Percentiles rank a stretch among this genome's conserved stretches.
Conservation (phyloP, 2,329 filamentous ascomycete species). For the Trichoderma brevicompactum region DNA sequence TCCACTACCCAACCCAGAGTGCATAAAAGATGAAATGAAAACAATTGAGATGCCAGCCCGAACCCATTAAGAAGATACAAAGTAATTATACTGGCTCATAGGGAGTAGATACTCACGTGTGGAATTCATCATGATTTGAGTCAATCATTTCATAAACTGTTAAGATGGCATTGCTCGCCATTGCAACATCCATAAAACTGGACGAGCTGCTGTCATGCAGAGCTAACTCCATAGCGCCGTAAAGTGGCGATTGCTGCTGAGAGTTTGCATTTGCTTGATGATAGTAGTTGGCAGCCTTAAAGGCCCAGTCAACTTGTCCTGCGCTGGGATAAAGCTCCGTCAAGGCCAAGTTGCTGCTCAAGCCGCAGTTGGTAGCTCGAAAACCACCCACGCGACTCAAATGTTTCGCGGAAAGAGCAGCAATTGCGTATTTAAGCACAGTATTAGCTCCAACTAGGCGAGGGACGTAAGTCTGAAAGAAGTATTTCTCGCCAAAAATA, state of each 20-base stretch:
- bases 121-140: constrained; percentile 6
- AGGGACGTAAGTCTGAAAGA: constrained; percentile 16
- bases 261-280: neutral
- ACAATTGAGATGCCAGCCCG: neutral
- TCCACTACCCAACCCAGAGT: too few relatives aligned
- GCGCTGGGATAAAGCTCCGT: constrained; percentile 22
- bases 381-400: constrained; percentile 10
- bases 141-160: constrained; percentile 15
- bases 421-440: neutral
- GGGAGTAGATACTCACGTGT: neutral
- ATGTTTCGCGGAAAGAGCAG: constrained; percentile 11
- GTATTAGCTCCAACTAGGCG: neutral
- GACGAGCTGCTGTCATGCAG: neutral
- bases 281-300: constrained; percentile 20
- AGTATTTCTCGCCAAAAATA: constrained; percentile 8
- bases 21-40: neutral
- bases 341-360: constrained; percentile 1
- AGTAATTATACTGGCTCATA: too few relatives aligned
- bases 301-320: constrained; percentile 14
- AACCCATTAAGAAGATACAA: too few relatives aligned
- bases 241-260: neutral
- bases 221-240: neutral
- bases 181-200: neutral
- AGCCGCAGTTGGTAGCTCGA: neutral
- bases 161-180: constrained; percentile 5